These are phyloP conservation scores for Fusarium clavum DNA, from an alignment of 2,329 filamentous ascomycete species.

Conservation along the genomic window DNA sequence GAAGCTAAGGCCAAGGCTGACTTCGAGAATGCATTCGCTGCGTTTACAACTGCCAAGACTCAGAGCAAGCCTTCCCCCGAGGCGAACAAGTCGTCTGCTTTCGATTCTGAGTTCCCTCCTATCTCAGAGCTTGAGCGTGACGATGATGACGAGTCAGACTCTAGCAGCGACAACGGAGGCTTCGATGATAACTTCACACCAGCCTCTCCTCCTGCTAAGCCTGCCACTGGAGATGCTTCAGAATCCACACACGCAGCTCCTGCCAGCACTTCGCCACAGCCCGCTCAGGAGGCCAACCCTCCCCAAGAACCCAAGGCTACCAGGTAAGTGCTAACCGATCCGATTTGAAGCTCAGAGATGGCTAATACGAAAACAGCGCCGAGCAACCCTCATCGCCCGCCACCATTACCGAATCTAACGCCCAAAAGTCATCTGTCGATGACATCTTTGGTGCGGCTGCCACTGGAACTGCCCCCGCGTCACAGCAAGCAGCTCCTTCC, in stretches of 20 bases:
- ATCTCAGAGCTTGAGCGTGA: slow-evolving; percentile 84
- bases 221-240: slow-evolving; percentile 33
- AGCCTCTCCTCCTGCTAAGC: slow-evolving; percentile 60
- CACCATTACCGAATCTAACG: slow-evolving; percentile 45
- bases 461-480: slow-evolving; percentile 43
- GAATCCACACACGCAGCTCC: slow-evolving; percentile 14
- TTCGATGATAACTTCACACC: slow-evolving; percentile 95
- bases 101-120: slow-evolving; percentile 88
- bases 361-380: slow-evolving; percentile 38
- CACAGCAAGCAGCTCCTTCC: slow-evolving; percentile 48
- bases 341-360: background rate
- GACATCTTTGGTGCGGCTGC: slow-evolving; percentile 57
- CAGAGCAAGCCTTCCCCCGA: slow-evolving; percentile 58
- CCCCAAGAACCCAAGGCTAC: slow-evolving; percentile 38
- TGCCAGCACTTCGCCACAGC: slow-evolving; percentile 33
- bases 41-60: slow-evolving; percentile 69
- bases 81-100: slow-evolving; percentile 61
- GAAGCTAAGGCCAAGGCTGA: slow-evolving; percentile 78
- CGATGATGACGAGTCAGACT: slow-evolving; percentile 80
- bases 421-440: slow-evolving; percentile 52
- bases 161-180: slow-evolving; percentile 80
- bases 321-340: slow-evolving; percentile 41
- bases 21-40: slow-evolving; percentile 87
- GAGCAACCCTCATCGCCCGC: slow-evolving; percentile 50
- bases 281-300: slow-evolving; percentile 41